Base-by-base conservation (phyloP, 2,329 filamentous ascomycete genomes). In the Botryotinia globosa region DNA sequence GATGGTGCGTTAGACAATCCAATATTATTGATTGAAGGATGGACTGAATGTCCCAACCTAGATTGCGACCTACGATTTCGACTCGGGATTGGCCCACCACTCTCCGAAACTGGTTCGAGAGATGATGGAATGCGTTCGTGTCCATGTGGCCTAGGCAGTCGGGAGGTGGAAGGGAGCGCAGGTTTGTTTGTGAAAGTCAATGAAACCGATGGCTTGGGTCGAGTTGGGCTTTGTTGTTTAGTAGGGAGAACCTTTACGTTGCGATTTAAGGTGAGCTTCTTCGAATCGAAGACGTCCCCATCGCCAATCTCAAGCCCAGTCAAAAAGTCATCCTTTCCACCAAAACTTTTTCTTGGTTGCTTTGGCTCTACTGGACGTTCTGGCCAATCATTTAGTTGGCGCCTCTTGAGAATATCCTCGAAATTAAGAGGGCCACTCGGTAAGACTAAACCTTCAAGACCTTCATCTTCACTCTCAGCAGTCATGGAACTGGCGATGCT, bases 71-170 rank as follows among this genome's bases (percentile, higher is more conserved):
- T 86, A 72, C 89, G 87, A 75, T 85, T 85, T 25, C 84, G 83
- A 74, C 86, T 88, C 59, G 85, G 84, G 65, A 92, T 87, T 32
- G 92, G 89, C 6, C 90, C 93, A 68, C 94, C 94, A 76, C 90
- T 94, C 83, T 98, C 95, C 56, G 94, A 97, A 9, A 98, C 94
- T 34, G 95, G 94, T 80, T 97, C 95, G n/a, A 98, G 86, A 29
- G 91, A 91, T 18, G 92, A 92, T 77, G 89, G 88, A 8, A 90
- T 88, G 70, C 91, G 87, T 79, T 93, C 91, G 81, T 92, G 90
- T 74, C 86, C 86, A 72, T 91, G 86, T 51, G 94, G 91, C 69
- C 94, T 89, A 54, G 95, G 94, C 74, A 97, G 91, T 72, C 94
- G 91, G 48, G 94, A 96, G 44, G 84, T 80, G 73, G 80, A 77